A percentile compares a stretch with the other conserved stretches of the same genome.
phyloP scores from a whole-genome alignment of 345 rosid genomes.

The Boechera retrofracta region DNA sequence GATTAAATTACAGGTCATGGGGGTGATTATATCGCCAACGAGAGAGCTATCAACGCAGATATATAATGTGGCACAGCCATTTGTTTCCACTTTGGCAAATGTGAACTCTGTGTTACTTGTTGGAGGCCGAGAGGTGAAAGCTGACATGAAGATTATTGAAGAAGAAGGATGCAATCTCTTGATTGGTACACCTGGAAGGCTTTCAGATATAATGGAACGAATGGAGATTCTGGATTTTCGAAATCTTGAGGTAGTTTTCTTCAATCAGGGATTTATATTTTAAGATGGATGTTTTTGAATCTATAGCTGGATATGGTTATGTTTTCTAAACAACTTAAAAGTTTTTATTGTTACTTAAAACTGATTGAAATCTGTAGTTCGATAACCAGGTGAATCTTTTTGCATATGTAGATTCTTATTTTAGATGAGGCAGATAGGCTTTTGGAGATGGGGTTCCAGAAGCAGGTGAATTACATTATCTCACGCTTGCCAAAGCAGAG shows the following conservation, averaged over 20 bases:
- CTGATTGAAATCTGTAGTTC: not conserved
- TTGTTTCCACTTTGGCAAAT: slow-evolving; percentile 71
- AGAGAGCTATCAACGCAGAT: slow-evolving; percentile 93
- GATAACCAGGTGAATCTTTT: not conserved
- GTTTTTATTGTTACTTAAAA: not conserved
- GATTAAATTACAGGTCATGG: slow-evolving; percentile 65
- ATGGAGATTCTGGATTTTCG: slow-evolving; percentile 72
- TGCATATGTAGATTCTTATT: slow-evolving; percentile 70
- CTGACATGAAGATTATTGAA: slow-evolving; percentile 77
- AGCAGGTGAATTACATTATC: slow-evolving; percentile 72
- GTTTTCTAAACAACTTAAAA: not conserved
- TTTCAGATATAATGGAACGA: slow-evolving; percentile 85
- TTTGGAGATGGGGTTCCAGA: slow-evolving; percentile 93
- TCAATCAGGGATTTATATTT: not conserved
- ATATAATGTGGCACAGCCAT: slow-evolving; percentile 76
- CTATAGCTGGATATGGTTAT: not conserved
- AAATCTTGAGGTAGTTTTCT: slow-evolving; percentile 67
- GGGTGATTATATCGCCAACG: slow-evolving; percentile 84
- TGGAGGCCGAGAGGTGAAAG: slow-evolving; percentile 81
- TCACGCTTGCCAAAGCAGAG: slow-evolving; percentile 92
- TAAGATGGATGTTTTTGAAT: not conserved
- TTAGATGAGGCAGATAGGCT: slow-evolving; percentile 97
- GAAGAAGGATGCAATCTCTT: slow-evolving; percentile 83
- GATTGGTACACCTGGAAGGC: slow-evolving; percentile 95
- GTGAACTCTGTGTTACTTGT: slow-evolving; percentile 80